These are phyloP conservation scores for Uncinocarpus reesii DNA, from an alignment of 2,329 filamentous ascomycete genomes.

Conservation along the genomic window DNA sequence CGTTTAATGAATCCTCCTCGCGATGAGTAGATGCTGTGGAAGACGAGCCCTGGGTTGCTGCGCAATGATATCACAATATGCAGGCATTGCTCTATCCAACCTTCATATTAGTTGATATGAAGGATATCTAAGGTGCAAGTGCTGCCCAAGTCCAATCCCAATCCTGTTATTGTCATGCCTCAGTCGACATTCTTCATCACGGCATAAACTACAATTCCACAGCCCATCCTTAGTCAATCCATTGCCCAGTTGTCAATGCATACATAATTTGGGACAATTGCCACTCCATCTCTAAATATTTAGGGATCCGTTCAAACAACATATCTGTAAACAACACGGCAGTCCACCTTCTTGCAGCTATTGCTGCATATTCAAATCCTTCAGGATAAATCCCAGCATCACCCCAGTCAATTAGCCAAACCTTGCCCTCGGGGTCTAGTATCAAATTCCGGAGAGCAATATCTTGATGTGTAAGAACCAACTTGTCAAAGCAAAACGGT, in stretches of 20 bases:
- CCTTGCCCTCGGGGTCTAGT: constrained; percentile 15
- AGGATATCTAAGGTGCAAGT: no score
- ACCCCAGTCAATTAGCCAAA: constrained; percentile 19
- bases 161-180: constrained; percentile 1
- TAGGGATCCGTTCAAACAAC: constrained; percentile 16
- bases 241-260: constrained; percentile 12
- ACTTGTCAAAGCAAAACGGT: constrained; percentile 16
- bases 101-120: not conserved
- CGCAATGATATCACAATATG: not conserved
- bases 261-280: constrained; percentile 12
- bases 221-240: constrained; percentile 8
- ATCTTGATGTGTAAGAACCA: constrained; percentile 14
- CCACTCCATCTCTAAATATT: constrained; percentile 9
- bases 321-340: constrained; percentile 16
- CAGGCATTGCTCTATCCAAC: no score
- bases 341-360: constrained; percentile 16
- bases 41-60: not conserved
- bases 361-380: constrained; percentile 17
- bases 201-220: not conserved
- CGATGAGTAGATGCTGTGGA: no score
- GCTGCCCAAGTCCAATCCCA: not conserved
- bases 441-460: constrained; percentile 13
- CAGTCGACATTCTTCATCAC: not conserved
- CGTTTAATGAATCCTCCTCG: no score
- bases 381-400: constrained; percentile 18